Conservation (phyloP, 108 stramenopile genomes). For the Cyclotella kingstonii region DNA sequence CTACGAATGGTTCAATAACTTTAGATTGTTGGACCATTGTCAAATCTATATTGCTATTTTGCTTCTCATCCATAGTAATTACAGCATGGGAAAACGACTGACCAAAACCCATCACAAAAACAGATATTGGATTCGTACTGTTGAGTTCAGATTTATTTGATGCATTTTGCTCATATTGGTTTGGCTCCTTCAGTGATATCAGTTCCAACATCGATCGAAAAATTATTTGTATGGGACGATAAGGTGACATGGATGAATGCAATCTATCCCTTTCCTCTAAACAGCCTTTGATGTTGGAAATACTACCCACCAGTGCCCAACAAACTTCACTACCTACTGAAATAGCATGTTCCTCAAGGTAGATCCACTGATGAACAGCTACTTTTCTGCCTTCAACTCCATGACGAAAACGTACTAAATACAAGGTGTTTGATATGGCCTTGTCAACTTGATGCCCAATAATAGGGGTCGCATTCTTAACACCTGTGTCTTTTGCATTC, state of each 20-base stretch:
- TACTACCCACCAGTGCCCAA: slow-evolving; percentile 26
- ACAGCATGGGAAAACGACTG: slow-evolving; percentile 14
- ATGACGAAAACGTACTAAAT: slow-evolving; percentile 37
- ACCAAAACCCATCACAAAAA: slow-evolving; percentile 39
- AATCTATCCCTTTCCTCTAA: background rate
- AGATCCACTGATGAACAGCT: slow-evolving; percentile 45
- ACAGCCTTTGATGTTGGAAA: background rate
- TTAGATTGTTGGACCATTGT: background rate
- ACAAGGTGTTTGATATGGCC: slow-evolving; percentile 25
- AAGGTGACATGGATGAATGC: slow-evolving; percentile 11
- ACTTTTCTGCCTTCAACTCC: slow-evolving; percentile 44
- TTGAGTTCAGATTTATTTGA: background rate
- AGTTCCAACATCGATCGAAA: slow-evolving; percentile 42
- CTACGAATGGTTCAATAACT: background rate
- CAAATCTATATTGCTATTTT: background rate
- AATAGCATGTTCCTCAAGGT: slow-evolving; percentile 42
- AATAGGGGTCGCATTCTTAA: background rate
- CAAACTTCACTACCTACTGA: slow-evolving; percentile 34
- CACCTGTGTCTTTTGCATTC: background rate
- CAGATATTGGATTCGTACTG: slow-evolving; percentile 9
- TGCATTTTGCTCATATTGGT: background rate
- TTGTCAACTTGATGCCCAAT: slow-evolving; percentile 22
- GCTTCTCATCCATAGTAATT: slow-evolving; percentile 18
- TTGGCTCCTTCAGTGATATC: slow-evolving; percentile 23
- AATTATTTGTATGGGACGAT: slow-evolving; percentile 39